These are phyloP conservation scores for Apiospora malaysiana DNA, from an alignment of 2,329 filamentous ascomycete genomes.

Conservation along the genomic window DNA sequence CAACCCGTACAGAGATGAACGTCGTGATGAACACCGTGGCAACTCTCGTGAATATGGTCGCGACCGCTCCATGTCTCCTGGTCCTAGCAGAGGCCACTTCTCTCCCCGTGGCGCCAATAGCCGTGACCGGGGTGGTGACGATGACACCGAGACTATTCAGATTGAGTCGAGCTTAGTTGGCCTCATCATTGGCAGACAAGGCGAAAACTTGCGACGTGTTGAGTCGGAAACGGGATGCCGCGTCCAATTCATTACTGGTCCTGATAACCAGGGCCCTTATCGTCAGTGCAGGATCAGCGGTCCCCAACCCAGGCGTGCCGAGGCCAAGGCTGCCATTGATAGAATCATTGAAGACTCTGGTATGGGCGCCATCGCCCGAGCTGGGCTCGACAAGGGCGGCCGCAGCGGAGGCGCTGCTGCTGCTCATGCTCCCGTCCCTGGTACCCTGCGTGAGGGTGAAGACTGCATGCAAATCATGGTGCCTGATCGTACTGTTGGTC, in stretches of 20 bases:
- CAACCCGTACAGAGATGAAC: slow-evolving; percentile 86
- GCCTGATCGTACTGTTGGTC: slow-evolving; percentile 86
- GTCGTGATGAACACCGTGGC: slow-evolving; percentile 70
- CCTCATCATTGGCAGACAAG: slow-evolving; percentile 87
- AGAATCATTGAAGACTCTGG: slow-evolving; percentile 88
- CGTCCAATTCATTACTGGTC: slow-evolving; percentile 85
- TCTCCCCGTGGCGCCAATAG: slow-evolving; percentile 63
- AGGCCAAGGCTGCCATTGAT: slow-evolving; percentile 83
- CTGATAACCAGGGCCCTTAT: slow-evolving; percentile 72
- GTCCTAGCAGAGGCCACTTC: slow-evolving; percentile 60
- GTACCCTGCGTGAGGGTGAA: slow-evolving; percentile 75
- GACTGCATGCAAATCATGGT: slow-evolving; percentile 94
- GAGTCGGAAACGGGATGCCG: slow-evolving; percentile 82
- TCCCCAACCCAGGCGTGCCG: slow-evolving; percentile 70
- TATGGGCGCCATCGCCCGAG: slow-evolving; percentile 57
- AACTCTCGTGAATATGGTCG: slow-evolving; percentile 63
- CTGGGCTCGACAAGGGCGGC: slow-evolving; percentile 49
- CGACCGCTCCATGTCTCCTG: slow-evolving; percentile 76
- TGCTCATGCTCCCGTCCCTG: slow-evolving; percentile 33
- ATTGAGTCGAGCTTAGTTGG: slow-evolving; percentile 89
- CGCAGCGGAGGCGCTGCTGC: slow-evolving; percentile 41
- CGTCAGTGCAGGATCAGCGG: slow-evolving; percentile 89
- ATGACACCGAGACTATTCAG: slow-evolving; percentile 80
- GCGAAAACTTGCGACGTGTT: slow-evolving; percentile 86
- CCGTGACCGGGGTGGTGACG: slow-evolving; percentile 58